Base-by-base conservation (phyloP, 192 early-diverging fungal species). In the Entomortierella beljakovae region DNA sequence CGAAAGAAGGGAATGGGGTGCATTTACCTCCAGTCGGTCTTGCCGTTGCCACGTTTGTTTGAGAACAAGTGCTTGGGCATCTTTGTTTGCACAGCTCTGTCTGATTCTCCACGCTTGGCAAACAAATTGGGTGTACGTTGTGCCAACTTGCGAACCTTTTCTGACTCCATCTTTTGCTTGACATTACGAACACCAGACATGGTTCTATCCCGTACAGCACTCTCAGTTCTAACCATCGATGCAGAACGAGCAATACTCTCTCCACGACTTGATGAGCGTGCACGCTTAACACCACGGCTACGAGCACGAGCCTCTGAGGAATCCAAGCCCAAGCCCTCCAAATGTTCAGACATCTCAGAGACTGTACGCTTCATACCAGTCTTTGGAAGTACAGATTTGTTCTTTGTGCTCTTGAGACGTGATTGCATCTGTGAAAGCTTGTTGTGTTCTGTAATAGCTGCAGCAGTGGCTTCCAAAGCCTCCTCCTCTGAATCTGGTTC, bases 61-160 rank as follows among this genome's bases (percentile, higher is more conserved):
- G 92, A 82, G 79, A 97, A 98, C 90, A 99, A 88, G 81, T 99
- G 98, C 86, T 97, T 98, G 51, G 98, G 98, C 92, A 92, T 94
- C 87, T 98, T 97, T 64, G 88, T 90, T 57, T 83, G 80, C 64
- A 99, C 96, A n/a, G 81, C 82, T 74, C 98, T 89, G 81, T 99
- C 98, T n/a, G 95, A 84, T 83, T 99, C 98, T 69, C 97, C 96
- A 29, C 88, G 86, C 56, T 89, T 89, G 53, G 94, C 97, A 65
- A 90, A 85, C 65, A 88, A 79, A 82, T 94, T 96, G 68, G 88
- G 81, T 54, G 85, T 85, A 61, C 92, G 90, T 71, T 97, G 92
- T 13, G 88, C 82, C 63, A 91, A 80, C 63, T 90, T 86, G 82
- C 91, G 89, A 46, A 92, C 89, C 83, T 93, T 96, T 57, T 94